Conservation (phyloP, 1,284 basidiomycete genomes). For the Inonotus hispidus region DNA sequence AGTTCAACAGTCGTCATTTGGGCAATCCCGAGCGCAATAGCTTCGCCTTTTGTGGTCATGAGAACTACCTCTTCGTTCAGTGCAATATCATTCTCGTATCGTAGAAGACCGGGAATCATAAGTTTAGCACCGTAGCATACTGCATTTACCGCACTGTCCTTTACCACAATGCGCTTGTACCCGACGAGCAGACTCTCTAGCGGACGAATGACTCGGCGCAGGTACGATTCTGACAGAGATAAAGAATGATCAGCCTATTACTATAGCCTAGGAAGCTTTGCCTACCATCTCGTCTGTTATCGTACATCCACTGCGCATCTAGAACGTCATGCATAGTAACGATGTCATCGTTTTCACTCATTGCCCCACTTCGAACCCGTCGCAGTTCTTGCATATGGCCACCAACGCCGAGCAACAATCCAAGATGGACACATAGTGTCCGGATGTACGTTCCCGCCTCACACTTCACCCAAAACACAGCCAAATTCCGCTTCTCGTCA, state of each 20-base stretch:
- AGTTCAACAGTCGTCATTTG: slow-evolving; percentile 99
- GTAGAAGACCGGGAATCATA: slow-evolving; percentile 98
- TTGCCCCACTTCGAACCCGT: slow-evolving; percentile 91
- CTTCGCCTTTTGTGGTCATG: slow-evolving; percentile 99
- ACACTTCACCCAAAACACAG: slow-evolving; percentile 98
- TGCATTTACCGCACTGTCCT: slow-evolving; percentile 98
- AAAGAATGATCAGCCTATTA: slow-evolving; percentile 4
- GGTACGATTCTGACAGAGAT: slow-evolving; percentile 77
- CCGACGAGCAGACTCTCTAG: slow-evolving; percentile 92
- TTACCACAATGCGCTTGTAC: slow-evolving; percentile 99
- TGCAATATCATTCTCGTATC: slow-evolving; percentile 96
- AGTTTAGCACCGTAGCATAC: slow-evolving; percentile 99
- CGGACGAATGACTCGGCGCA: slow-evolving; percentile 92
- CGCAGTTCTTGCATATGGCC: slow-evolving; percentile 99
- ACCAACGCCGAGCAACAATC: slow-evolving; percentile 91
- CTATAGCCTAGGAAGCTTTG: neutral
- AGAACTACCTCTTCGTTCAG: slow-evolving; percentile 96
- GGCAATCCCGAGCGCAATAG: slow-evolving; percentile 95
- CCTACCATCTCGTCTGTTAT: slow-evolving; percentile 96
- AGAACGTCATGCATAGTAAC: slow-evolving; percentile 99
- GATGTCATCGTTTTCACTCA: slow-evolving; percentile 97
- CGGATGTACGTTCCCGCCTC: slow-evolving; percentile 99
- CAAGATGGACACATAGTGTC: slow-evolving; percentile 96
- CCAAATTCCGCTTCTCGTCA: slow-evolving; percentile 96
- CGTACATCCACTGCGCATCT: slow-evolving; percentile 98